Evolutionary conservation across 352 stramenopile species (phyloP).

Genomic region (Aphanomyces stellatus): DNA sequence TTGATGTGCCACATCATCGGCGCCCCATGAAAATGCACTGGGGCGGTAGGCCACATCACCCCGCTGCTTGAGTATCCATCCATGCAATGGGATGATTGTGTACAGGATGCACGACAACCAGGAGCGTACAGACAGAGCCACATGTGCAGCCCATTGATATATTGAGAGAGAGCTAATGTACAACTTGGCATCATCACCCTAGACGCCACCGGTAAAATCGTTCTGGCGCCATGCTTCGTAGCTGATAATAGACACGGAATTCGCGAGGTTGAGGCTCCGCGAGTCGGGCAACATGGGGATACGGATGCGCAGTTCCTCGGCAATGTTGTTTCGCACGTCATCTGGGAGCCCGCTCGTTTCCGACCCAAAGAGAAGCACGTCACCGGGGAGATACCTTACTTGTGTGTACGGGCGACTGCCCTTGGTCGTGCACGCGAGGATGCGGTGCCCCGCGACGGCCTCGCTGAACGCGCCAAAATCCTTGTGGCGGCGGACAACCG

Average conservation of each 20-base stretch:
- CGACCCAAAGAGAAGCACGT: constrained; percentile 9
- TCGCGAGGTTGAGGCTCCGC: constrained; percentile 9
- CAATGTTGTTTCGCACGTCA: constrained; percentile 11
- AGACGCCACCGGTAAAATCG: constrained; percentile 8
- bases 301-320: constrained; percentile 1
- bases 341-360: constrained; percentile 7
- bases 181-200: background rate
- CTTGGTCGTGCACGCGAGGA: constrained; percentile 15
- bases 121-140: too few relatives aligned
- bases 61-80: too few relatives aligned
- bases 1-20: too few relatives aligned
- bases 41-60: too few relatives aligned
- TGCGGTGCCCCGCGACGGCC: background rate
- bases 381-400: background rate
- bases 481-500: background rate
- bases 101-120: too few relatives aligned
- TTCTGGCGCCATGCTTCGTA: constrained; percentile 18
- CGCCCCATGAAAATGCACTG: too few relatives aligned
- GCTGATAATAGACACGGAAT: constrained; percentile 15
- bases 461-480: constrained; percentile 11
- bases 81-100: too few relatives aligned
- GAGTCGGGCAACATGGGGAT: constrained; percentile 9
- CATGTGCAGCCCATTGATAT: too few relatives aligned
- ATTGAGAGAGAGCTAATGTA: too few relatives aligned
- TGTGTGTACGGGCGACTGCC: constrained; percentile 7